phyloP scores from a whole-genome alignment of 441 rosid species.

The Hypseocharis bilobata region DNA sequence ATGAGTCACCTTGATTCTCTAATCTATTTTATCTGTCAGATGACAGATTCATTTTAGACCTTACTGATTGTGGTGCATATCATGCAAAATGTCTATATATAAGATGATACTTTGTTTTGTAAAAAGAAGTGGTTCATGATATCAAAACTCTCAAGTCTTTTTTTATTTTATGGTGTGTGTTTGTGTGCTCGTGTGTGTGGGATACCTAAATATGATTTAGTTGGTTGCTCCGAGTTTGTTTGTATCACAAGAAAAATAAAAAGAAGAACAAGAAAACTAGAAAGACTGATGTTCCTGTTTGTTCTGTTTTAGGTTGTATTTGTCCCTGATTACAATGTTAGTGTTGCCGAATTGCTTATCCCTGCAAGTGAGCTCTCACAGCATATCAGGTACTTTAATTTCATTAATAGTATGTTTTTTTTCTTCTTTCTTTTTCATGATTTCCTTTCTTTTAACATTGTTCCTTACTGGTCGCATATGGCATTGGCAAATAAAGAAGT shows the following conservation, averaged over 20 bases:
- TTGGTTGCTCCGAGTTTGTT: not conserved
- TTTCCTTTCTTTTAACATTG: not conserved
- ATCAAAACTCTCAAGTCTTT: too few relatives aligned
- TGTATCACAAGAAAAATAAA: not conserved
- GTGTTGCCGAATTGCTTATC: constrained; percentile 87
- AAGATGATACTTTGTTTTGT: not conserved
- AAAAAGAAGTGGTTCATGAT: too few relatives aligned
- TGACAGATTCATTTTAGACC: not conserved
- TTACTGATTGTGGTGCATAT: too few relatives aligned
- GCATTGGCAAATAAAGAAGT: constrained; percentile 7
- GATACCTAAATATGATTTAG: too few relatives aligned
- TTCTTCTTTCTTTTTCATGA: not conserved
- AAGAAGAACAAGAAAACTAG: not conserved
- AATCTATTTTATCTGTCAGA: not conserved
- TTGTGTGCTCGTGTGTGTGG: too few relatives aligned
- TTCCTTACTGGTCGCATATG: not conserved
- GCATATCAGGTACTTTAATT: constrained; percentile 70
- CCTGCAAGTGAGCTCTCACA: constrained; percentile 97
- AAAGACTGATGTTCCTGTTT: not conserved
- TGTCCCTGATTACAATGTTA: constrained; percentile 91
- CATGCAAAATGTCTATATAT: not conserved
- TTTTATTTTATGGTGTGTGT: too few relatives aligned
- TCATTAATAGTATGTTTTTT: not conserved
- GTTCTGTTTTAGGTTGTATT: constrained; percentile 52
- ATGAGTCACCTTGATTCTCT: not conserved